Percentiles rank a stretch among this genome's conserved stretches.
Conservation (phyloP, 805 yeast genomes). For the Metahyphopichia silvanorum region DNA sequence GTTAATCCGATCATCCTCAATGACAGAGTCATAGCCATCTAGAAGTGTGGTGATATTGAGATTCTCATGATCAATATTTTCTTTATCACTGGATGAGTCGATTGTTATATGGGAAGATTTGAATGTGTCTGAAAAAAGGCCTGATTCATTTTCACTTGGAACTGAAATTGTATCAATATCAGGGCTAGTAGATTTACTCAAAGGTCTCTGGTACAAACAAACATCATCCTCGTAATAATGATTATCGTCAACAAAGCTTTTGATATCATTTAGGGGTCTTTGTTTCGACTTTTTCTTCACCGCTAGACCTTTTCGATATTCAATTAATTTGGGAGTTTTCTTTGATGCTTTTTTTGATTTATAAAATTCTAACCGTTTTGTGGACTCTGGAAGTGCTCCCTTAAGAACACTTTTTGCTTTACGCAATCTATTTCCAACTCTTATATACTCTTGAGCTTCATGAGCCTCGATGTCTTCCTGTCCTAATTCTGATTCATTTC, state of each 20-base stretch:
- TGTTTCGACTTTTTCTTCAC: conserved; percentile 9
- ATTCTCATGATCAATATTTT: neutral
- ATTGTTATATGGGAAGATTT: neutral
- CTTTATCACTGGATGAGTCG: neutral
- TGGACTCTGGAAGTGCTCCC: conserved; percentile 41
- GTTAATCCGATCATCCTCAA: conserved; percentile 14
- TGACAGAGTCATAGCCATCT: conserved; percentile 9
- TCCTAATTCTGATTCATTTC: neutral
- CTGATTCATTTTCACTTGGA: neutral
- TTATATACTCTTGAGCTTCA: conserved; percentile 1
- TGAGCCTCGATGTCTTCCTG: neutral
- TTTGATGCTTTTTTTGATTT: conserved; percentile 7
- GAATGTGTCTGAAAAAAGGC: neutral
- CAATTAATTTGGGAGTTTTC: conserved; percentile 4
- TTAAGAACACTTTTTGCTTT: conserved; percentile 28
- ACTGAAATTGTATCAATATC: neutral
- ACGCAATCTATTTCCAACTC: conserved; percentile 22
- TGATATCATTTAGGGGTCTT: conserved; percentile 10
- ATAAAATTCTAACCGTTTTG: conserved; percentile 27
- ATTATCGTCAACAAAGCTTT: conserved; percentile 18
- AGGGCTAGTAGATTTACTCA: no score
- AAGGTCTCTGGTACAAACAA: no score
- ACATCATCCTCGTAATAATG: conserved; percentile 6
- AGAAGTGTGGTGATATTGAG: neutral
- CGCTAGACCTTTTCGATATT: conserved; percentile 36